A percentile compares a stretch with the other conserved stretches of the same genome.
phyloP scores from a whole-genome alignment of 1,284 basidiomycete species.

The Mixia osmundae region DNA sequence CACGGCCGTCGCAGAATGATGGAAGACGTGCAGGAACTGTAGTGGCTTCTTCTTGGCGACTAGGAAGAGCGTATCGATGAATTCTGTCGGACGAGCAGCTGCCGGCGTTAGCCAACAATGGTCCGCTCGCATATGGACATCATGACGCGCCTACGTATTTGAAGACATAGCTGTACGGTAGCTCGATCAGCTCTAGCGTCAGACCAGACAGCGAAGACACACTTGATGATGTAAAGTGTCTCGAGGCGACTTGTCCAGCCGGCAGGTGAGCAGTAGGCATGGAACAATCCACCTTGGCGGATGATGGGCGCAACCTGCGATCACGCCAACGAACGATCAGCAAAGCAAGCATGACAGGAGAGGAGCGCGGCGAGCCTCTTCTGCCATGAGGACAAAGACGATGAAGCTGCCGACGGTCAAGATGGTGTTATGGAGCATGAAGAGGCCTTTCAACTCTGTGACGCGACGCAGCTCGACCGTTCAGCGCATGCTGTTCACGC shows the following conservation, averaged over 20 bases:
- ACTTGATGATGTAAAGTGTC: slow-evolving; percentile 88
- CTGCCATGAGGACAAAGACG: slow-evolving; percentile 62
- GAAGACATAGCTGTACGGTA: not conserved
- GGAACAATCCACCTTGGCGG: slow-evolving; percentile 43
- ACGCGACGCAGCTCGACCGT: too few species aligned
- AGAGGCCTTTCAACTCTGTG: slow-evolving; percentile 56
- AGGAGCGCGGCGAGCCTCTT: slow-evolving; percentile 36
- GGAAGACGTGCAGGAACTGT: slow-evolving; percentile 93
- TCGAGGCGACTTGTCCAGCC: slow-evolving; percentile 42
- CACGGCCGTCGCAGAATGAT: slow-evolving; percentile 92
- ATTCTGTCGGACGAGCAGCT: too few species aligned
- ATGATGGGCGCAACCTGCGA: slow-evolving; percentile 35
- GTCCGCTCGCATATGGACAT: not conserved
- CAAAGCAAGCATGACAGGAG: not conserved
- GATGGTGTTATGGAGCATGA: slow-evolving; percentile 78
- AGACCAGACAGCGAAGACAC: slow-evolving; percentile 76
- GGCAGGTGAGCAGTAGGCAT: slow-evolving; percentile 47
- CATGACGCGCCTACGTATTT: not conserved
- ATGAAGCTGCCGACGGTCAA: slow-evolving; percentile 59
- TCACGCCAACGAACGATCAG: not conserved
- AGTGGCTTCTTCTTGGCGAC: slow-evolving; percentile 74
- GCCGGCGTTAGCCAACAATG: slow-evolving; percentile 9
- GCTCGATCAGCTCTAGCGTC: too few species aligned
- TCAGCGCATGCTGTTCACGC: not conserved
- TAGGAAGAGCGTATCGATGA: slow-evolving; percentile 87